Percentiles rank a stretch among this genome's conserved stretches.
Conservation (phyloP, 140 eudicot species). For the Flaveria floridana region DNA sequence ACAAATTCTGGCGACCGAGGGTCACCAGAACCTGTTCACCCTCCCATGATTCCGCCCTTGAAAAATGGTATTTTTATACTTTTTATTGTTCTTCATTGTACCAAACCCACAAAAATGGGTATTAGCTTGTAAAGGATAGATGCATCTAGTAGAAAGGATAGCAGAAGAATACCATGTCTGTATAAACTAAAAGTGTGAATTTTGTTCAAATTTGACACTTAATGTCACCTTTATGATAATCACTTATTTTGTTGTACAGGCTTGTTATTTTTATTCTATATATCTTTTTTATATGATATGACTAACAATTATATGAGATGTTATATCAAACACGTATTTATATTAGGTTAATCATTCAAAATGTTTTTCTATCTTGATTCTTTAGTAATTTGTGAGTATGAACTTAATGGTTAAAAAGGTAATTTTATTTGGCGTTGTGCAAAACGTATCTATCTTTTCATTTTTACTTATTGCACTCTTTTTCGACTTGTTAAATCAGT, state of each 20-base stretch:
- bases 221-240: neutral
- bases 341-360: neutral
- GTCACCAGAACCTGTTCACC: too few relatives aligned
- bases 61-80: neutral
- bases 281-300: slow-evolving; percentile 2
- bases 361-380: neutral
- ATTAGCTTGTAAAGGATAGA: slow-evolving; percentile 37
- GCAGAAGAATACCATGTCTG: slow-evolving; percentile 23
- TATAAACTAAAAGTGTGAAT: slow-evolving; percentile 22
- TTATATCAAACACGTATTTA: neutral
- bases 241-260: neutral
- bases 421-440: neutral
- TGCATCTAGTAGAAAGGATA: slow-evolving; percentile 17
- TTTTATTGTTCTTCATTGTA: slow-evolving; percentile 9
- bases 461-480: too few relatives aligned
- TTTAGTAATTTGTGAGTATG: neutral
- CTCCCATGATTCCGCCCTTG: too few relatives aligned
- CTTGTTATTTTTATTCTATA: neutral
- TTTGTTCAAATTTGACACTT: slow-evolving; percentile 17
- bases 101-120: slow-evolving; percentile 11
- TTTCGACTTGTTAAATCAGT: too few relatives aligned
- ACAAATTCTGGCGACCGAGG: too few relatives aligned
- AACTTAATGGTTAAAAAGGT: neutral
- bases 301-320: neutral
- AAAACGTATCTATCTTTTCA: too few relatives aligned